phyloP scores from a whole-genome alignment of 768 basidiomycete species.

The Boletus insuetus region DNA sequence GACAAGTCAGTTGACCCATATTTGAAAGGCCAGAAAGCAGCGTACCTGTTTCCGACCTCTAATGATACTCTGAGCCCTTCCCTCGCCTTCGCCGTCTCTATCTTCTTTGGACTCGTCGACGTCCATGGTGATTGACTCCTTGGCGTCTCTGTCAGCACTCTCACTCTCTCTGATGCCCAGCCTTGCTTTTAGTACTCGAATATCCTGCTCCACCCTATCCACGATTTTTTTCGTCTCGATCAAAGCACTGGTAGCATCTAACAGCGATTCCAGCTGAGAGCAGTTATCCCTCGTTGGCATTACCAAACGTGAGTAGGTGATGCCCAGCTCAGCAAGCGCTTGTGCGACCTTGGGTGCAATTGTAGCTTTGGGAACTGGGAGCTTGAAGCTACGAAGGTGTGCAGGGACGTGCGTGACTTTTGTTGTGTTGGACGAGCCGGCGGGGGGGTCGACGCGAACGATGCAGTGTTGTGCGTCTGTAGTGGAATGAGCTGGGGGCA shows the following conservation, averaged over 20 bases:
- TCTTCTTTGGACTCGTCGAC: conserved; percentile 43
- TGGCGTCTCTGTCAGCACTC: conserved; percentile 36
- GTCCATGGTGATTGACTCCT: conserved; percentile 47
- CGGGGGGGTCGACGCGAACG: conserved; percentile 57
- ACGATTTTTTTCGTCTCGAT: conserved; percentile 88
- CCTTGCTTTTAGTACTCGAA: conserved; percentile 64
- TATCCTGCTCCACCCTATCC: conserved; percentile 86
- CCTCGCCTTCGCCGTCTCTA: conserved; percentile 39
- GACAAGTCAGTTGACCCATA: background rate
- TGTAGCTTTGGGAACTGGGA: conserved; percentile 74
- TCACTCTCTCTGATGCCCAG: conserved; percentile 51
- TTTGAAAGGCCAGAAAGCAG: background rate
- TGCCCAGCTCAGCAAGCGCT: conserved; percentile 71
- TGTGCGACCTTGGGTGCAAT: conserved; percentile 74
- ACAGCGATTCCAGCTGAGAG: conserved; percentile 65
- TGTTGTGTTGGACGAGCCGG: conserved; percentile 41
- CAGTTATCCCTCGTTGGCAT: conserved; percentile 92
- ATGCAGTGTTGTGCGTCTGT: conserved; percentile 74
- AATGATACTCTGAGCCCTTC: conserved; percentile 62
- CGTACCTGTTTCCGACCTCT: conserved; percentile 61
- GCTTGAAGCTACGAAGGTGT: conserved; percentile 82
- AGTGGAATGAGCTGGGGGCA: conserved; percentile 14
- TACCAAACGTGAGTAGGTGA: conserved; percentile 72
- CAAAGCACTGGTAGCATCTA: conserved; percentile 68
- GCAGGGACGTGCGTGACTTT: conserved; percentile 79